Conservation (phyloP, 148 eudicot species). For the Dianthus caryophyllus region DNA sequence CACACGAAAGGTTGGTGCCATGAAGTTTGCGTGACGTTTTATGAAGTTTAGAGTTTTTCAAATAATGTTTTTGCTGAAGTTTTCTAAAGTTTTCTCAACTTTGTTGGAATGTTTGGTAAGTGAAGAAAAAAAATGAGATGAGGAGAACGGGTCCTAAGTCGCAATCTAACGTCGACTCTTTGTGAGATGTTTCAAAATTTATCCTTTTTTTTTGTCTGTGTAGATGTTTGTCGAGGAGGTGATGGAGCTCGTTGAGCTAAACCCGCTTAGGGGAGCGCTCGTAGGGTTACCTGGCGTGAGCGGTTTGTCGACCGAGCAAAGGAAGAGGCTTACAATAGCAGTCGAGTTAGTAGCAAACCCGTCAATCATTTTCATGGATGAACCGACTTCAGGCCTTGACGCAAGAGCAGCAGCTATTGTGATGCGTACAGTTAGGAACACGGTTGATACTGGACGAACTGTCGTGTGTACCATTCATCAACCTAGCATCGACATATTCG, state of each 20-base stretch:
- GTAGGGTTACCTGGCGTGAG: slow-evolving; percentile 66
- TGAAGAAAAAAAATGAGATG: too few species aligned
- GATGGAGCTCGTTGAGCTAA: slow-evolving; percentile 61
- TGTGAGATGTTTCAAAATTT: too few species aligned
- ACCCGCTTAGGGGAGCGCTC: slow-evolving; percentile 42
- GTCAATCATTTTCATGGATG: slow-evolving; percentile 84
- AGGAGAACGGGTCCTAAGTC: too few species aligned
- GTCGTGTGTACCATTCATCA: slow-evolving; percentile 89
- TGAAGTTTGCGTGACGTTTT: too few species aligned
- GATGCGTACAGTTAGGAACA: slow-evolving; percentile 81
- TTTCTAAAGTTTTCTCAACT: background rate
- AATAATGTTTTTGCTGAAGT: too few species aligned
- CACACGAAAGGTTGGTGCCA: slow-evolving; percentile 50
- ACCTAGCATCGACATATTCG: slow-evolving; percentile 81
- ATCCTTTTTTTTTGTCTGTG: background rate
- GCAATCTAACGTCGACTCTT: too few species aligned
- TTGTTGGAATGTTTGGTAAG: too few species aligned
- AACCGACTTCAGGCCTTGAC: slow-evolving; percentile 86
- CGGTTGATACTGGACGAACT: slow-evolving; percentile 79
- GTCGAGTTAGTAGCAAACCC: slow-evolving; percentile 84
- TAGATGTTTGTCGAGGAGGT: slow-evolving; percentile 69
- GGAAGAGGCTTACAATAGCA: slow-evolving; percentile 74
- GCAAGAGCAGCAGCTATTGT: slow-evolving; percentile 86
- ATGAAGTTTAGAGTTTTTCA: too few species aligned
- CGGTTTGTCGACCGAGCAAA: slow-evolving; percentile 76